phyloP scores from a whole-genome alignment of 2,329 filamentous ascomycete genomes.

The Pseudogymnoascus sp. region DNA sequence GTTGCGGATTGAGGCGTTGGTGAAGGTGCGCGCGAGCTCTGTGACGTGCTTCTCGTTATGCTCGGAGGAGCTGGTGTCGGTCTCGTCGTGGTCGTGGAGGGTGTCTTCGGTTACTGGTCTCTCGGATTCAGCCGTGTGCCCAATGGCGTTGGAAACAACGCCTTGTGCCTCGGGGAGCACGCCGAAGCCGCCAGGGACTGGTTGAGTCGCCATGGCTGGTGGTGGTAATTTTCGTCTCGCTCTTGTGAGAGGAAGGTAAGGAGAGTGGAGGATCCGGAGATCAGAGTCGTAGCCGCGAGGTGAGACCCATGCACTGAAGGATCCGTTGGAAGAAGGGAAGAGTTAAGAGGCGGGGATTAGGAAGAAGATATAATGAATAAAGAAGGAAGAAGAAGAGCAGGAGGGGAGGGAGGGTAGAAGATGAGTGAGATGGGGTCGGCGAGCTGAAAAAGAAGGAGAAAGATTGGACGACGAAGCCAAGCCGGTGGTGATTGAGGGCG shows the following conservation, averaged over 20 bases:
- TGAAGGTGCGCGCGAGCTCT: conserved; percentile 22
- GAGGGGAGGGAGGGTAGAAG: background rate
- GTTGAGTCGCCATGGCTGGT: conserved; percentile 3
- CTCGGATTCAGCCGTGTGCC: background rate
- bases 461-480: conserved; percentile 6
- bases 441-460: conserved; percentile 9
- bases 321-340: background rate
- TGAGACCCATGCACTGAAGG: background rate
- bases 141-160: background rate
- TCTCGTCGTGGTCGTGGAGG: background rate
- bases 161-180: background rate
- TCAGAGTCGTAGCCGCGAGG: background rate
- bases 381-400: background rate
- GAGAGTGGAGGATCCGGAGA: conserved; percentile 6
- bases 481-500: background rate
- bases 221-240: conserved; percentile 2
- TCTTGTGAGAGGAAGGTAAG: background rate
- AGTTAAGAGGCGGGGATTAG: background rate
- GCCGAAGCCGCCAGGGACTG: background rate
- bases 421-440: conserved; percentile 4
- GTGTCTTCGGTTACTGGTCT: background rate
- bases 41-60: conserved; percentile 16
- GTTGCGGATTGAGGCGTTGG: conserved; percentile 21
- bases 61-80: conserved; percentile 1
- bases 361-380: background rate